Conservation (phyloP, 2,329 filamentous ascomycete genomes). For the Pseudocercospora eumusae region DNA sequence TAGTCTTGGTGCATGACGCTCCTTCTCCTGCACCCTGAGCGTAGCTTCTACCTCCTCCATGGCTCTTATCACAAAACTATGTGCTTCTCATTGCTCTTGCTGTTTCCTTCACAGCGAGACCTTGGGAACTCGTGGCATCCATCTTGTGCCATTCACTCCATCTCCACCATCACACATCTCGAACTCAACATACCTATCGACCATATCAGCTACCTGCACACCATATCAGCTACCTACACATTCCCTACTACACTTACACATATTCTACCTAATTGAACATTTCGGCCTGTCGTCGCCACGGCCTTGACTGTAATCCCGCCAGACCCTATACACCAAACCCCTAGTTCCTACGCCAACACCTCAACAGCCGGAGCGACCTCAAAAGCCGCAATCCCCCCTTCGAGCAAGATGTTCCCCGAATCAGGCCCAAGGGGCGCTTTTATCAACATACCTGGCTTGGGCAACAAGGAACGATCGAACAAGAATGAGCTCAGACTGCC, state of each 20-base stretch:
- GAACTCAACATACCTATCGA: conserved; percentile 24
- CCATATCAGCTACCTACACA: conserved; percentile 18
- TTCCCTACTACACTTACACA: conserved; percentile 5
- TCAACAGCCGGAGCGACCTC: conserved; percentile 11
- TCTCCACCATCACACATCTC: conserved; percentile 1
- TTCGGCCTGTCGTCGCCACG: conserved; percentile 5
- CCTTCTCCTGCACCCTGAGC: conserved; percentile 1
- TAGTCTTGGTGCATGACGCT: background rate
- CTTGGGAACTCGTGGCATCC: conserved; percentile 15
- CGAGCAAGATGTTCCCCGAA: conserved; percentile 44
- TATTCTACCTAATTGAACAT: conserved; percentile 5
- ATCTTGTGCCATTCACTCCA: background rate
- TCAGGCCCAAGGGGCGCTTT: conserved; percentile 34
- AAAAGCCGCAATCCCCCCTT: conserved; percentile 12
- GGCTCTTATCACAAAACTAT: conserved; percentile 2
- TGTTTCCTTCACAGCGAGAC: conserved; percentile 19
- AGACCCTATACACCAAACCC: conserved; percentile 2
- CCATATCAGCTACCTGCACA: no score
- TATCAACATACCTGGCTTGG: conserved; percentile 34
- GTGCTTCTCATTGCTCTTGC: conserved; percentile 9
- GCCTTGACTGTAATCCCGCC: conserved; percentile 8
- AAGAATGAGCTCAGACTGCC: conserved; percentile 43
- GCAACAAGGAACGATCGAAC: conserved; percentile 17
- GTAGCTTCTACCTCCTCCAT: conserved; percentile 3
- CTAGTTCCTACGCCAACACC: conserved; percentile 4